A percentile compares a stretch with the other conserved stretches of the same genome.
phyloP scores from a whole-genome alignment of 306 rosid genomes.

The Arachis hypogaea region DNA sequence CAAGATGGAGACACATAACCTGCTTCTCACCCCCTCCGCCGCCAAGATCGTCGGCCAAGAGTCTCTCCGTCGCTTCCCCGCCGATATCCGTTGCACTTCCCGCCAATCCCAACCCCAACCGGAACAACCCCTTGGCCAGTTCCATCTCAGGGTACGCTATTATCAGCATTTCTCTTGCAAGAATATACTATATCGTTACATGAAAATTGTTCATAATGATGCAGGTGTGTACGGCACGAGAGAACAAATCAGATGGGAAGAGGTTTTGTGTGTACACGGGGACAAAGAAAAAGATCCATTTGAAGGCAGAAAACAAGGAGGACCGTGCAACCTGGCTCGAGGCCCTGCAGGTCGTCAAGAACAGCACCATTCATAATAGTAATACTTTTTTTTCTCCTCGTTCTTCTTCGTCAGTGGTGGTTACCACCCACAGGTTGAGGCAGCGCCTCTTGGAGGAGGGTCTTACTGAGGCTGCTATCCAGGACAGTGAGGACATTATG shows the following conservation, averaged over 20 bases:
- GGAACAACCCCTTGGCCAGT: background rate
- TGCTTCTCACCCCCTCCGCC: constrained; percentile 20
- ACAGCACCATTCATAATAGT: background rate
- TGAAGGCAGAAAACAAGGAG: constrained; percentile 42
- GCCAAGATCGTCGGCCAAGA: constrained; percentile 13
- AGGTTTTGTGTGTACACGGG: constrained; percentile 40
- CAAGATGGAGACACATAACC: constrained; percentile 32
- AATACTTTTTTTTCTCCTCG: constrained; percentile 52
- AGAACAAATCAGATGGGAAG: constrained; percentile 38
- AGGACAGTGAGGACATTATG: constrained; percentile 70
- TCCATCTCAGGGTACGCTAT: constrained; percentile 40
- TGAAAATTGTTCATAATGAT: background rate
- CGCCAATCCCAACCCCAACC: background rate
- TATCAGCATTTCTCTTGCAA: background rate
- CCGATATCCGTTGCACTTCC: background rate
- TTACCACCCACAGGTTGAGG: constrained; percentile 61
- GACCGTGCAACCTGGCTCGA: constrained; percentile 39
- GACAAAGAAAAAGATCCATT: constrained; percentile 44
- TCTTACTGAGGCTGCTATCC: constrained; percentile 55
- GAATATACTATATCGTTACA: too few species aligned
- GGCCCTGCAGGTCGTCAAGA: constrained; percentile 45
- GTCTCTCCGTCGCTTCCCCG: constrained; percentile 27
- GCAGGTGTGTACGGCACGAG: constrained; percentile 41
- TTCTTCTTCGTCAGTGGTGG: constrained; percentile 22
- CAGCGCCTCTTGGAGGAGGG: constrained; percentile 63